Conservation (phyloP, 2,329 filamentous ascomycete genomes). For the Didymella sp. region DNA sequence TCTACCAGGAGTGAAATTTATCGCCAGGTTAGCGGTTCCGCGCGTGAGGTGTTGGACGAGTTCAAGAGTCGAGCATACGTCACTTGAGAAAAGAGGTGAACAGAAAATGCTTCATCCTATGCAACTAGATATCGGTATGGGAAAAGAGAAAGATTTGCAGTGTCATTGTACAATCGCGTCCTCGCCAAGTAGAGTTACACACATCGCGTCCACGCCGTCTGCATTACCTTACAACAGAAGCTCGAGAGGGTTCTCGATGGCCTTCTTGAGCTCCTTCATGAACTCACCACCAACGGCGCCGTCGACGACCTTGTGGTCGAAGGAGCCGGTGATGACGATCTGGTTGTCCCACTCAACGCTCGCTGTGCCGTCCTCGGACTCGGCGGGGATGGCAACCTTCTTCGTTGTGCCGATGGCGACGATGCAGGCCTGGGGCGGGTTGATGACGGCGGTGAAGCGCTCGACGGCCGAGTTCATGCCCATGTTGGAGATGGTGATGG, state of each 20-base stretch:
- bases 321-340: constrained; percentile 92
- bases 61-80: no score
- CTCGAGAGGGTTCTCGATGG: constrained; percentile 95
- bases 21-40: no score
- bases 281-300: constrained; percentile 96
- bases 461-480: constrained; percentile 98
- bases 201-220: neutral
- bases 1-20: no score
- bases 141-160: constrained; percentile 27
- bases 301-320: constrained; percentile 99
- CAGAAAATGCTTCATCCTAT: constrained; percentile 2
- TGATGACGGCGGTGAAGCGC: constrained; percentile 98
- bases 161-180: constrained; percentile 40
- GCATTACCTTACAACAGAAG: constrained; percentile 73
- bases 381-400: constrained; percentile 89
- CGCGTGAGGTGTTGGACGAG: no score
- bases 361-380: constrained; percentile 79
- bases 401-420: constrained; percentile 92
- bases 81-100: no score
- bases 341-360: constrained; percentile 92
- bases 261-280: constrained; percentile 96
- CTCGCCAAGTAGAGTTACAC: neutral
- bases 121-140: constrained; percentile 5
- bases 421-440: constrained; percentile 96
- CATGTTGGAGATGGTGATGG: constrained; percentile 99